Base-by-base conservation (phyloP, 495 filamentous ascomycete species). In the Xylaria nigripes region DNA sequence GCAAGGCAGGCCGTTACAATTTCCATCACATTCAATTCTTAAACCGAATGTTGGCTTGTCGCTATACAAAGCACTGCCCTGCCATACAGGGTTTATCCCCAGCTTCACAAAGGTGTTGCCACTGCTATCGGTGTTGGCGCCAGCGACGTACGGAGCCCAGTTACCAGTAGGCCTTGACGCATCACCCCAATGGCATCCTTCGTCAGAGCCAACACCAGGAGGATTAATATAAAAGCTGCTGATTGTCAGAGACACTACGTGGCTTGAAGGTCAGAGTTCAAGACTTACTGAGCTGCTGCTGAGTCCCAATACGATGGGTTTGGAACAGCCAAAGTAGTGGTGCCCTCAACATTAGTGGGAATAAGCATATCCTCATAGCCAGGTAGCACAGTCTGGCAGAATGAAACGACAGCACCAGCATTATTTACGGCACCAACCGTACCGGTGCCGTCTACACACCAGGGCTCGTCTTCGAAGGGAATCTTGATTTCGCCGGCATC, bases 351-450 rank as follows among this genome's bases (percentile, higher is more conserved):
- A 59, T 82, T 64, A 25, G 85, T 90, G 12, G 87, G 86, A 64
- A 91, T 93, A 57, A 90, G 72, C 88, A 93, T 93, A 50, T 86
- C 84, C 70, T 93, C 88, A 64, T 89, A 87, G n/a, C 88, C 88
- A 12, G 87, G 88, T 48, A 90, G 68, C 34, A 90, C 86, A 2
- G 87, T 93, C 64, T 93, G 88, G 63, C 88, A 93, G 67, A 90
- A 86, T 3, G 87, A 78, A 15, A 90, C 81, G 16, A 74, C 52
- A 45, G 75, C 70, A 22, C 77, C 73, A 45, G 76, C 76, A 61
- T 82, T 84, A 68, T 89, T 91, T 45, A 79, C 73, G 30, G 75
- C 81, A 41, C 70, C 68, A 25, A 92, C 76, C 3, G 79, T 56
- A 46, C 86, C 86, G 12, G 81, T 83, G 27, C 86, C 86, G 50